Evolutionary conservation across 1,284 basidiomycete genomes (phyloP), one percentile per base, ranked within the genome.

Genomic region (Cryptococcus sp.): DNA sequence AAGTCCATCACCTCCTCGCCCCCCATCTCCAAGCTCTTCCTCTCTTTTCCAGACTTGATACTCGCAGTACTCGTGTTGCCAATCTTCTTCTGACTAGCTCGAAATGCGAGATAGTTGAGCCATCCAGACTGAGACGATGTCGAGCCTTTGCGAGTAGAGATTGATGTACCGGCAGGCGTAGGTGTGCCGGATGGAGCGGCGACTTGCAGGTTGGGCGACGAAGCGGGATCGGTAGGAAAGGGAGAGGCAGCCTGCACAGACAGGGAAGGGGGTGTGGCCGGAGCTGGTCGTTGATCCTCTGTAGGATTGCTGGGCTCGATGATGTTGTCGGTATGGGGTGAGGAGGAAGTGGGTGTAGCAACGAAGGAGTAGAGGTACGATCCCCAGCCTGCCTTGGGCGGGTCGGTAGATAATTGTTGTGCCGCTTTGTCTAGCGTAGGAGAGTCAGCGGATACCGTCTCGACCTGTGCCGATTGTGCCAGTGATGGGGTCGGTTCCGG

Each of bases 1-100:
- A 71, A 57, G 48, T 71, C 69, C 69, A 71, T 71, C 18, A 69
- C 61, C 33, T 69, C 66, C 36, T 65, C 63, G 5, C 46, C 47
- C 14, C 28, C 28, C 9, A 45, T 45, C 35, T 61, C 57, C 10
- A 49, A 47, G 39, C 61, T 59, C 38, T 47, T 52, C 39, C 56
- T 39, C 12, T 42, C 47, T 23, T 50, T 52, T 1, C 40, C 34
- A 5, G 47, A 53, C 5, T 53, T 53, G 10, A 50, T 50, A 11
- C 41, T 41, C 2, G 52, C 49, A 5, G 60, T 62, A 3, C 55
- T 51, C 1, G 47, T 10, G 24, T 36, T 41, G 0, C 53, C 51
- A 19, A 70, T 53, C 48, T 55, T 63, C 60, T 68, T 69, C 52
- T 69, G 65, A 33, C 57, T 60, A 1, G 67, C 63, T 4, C 64